Base-by-base conservation (phyloP, 495 filamentous ascomycete species). In the Chaetomidium leptoderma region DNA sequence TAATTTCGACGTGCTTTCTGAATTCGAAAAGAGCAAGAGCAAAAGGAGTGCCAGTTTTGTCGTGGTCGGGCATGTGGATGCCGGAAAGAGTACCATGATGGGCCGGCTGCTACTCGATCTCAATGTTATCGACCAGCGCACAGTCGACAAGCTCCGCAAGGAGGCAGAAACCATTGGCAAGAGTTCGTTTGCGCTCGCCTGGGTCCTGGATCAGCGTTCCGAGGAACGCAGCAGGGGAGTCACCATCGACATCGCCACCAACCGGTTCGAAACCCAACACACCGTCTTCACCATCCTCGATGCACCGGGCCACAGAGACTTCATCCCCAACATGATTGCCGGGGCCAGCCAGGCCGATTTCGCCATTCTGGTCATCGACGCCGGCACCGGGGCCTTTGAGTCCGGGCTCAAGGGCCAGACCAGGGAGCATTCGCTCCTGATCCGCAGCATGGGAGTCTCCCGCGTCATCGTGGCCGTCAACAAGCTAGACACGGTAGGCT, bases 251-350 rank as follows among this genome's bases (percentile, higher is more conserved):
- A 92, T 97, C 68, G 95, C 95, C 36, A 92, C 85, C 24, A 92
- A 93, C 72, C 84, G 89, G 59, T 98, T 98, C 68, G 88, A 92
- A 69, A 98, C 93, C 0, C 84, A 87, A 5, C 86, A 78, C 16
- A 91, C 90, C 0, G 79, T 78, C 16, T 98, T 97, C 67, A 97
- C 92, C 9, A 97, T 98, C 46, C 79, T 98, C 3, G 93, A 98
- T 71, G 90, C 93, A 1, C 93, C 93, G 2, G 93, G 93, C 0
- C 93, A 98, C 72, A 80, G 84, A 61, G 95, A 98, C 64, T 98
- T 97, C 68, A 89, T 97, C 39, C 93, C 93, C 2, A 97, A 96
- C 70, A 98, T 98, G 93, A 97, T 98, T 66, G 95, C 92, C 4
- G 93, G 93, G 0, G 91, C 92, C 24, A 90, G 87, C 39, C 92